Conservation (phyloP, 1,284 basidiomycete genomes). For the Cronartium quercuum region DNA sequence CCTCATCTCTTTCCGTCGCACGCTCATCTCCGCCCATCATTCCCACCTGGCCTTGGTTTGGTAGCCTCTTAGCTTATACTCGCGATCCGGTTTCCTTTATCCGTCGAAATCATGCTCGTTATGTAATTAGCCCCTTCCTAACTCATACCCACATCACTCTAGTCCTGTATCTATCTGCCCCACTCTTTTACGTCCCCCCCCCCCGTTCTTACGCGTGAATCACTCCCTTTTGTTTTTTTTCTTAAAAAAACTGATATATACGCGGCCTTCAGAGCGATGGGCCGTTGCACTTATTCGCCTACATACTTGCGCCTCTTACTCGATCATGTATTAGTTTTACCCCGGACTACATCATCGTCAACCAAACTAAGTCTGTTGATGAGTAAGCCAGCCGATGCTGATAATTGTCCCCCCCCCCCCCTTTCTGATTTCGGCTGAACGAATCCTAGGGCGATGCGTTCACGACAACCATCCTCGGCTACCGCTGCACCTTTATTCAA, state of each 20-base stretch:
- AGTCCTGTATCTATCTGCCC: background rate
- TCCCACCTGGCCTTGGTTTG: conserved; percentile 33
- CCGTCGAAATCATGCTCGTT: conserved; percentile 6
- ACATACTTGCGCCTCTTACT: too few relatives aligned
- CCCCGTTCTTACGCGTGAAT: too few relatives aligned
- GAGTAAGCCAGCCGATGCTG: background rate
- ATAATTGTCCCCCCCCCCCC: background rate
- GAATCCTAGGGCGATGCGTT: conserved; percentile 28
- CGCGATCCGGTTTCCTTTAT: conserved; percentile 31
- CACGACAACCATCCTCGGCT: conserved; percentile 36
- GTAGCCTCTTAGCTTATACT: conserved; percentile 29
- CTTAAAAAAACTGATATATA: too few relatives aligned
- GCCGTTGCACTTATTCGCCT: too few relatives aligned
- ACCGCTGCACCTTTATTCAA: conserved; percentile 35
- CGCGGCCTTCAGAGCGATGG: too few relatives aligned
- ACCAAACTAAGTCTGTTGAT: too few relatives aligned
- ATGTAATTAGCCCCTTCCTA: conserved; percentile 8
- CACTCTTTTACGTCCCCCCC: conserved; percentile 7
- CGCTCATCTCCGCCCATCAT: conserved; percentile 5
- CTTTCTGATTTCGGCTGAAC: background rate
- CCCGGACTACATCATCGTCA: too few relatives aligned
- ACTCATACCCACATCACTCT: background rate
- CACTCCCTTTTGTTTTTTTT: too few relatives aligned
- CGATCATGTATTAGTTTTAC: too few relatives aligned
- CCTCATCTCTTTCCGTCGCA: background rate